Base-by-base conservation (phyloP, 1,139 yeast genomes). In the Debaryomycetaceae sp. region DNA sequence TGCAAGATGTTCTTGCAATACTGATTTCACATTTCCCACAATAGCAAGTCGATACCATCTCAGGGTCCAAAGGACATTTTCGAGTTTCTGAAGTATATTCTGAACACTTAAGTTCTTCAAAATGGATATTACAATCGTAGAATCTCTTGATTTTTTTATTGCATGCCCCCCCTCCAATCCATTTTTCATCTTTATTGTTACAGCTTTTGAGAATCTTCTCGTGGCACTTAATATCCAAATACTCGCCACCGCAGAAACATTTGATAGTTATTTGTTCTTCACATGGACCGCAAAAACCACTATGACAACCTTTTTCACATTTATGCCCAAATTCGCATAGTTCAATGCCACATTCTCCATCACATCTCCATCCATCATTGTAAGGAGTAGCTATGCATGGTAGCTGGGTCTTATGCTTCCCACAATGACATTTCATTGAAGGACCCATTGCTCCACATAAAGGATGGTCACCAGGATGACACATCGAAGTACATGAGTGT, bases 381-480 rank as follows among this genome's bases (percentile, higher is more conserved):
- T 83, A 85, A 1, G 87, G 87, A 1, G 91, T 88, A 43, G 81
- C 70, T 34, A 78, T 73, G 67, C 89, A 87, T 5, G 86, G 94
- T 55, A 81, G 64, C 53, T 87, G 95, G 37, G 75, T 75, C 17
- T 72, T 60, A 38, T 75, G 70, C 39, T 75, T 76, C 2, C 96
- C 97, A 68, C 98, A 89, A 31, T 71, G 70, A 61, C 97, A 89
- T 37, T 66, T 67, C 69, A 85, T 65, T 9, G 67, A 58, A 1
- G 92, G 87, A 1, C 92, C 88, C 61, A 84, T 58, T 26, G 92
- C 87, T 18, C 87, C 83, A 66, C 98, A 89, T 17, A 71, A 69
- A 0, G 88, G 83, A 59, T 91, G 97, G 3, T 89, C 85, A 0
- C 96, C 98, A 1, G 96, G 92, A 57, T 89, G 98, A 56, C 98